These are phyloP conservation scores for Umbellularia californica DNA, from an alignment of 164 flowering plant genomes.

Conservation along the genomic window DNA sequence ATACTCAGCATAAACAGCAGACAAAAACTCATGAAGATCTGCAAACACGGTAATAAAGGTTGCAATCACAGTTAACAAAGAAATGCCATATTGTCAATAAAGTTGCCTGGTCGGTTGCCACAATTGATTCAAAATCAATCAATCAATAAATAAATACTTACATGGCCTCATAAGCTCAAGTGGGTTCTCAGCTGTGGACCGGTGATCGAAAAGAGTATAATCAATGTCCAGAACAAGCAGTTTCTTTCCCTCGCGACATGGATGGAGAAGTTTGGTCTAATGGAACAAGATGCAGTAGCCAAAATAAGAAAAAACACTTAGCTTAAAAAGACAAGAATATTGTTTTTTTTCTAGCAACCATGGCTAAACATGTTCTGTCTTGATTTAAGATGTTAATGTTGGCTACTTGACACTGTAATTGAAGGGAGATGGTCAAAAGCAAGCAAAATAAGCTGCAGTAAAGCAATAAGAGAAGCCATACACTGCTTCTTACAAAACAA, in stretches of 20 bases:
- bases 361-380: too few relatives aligned
- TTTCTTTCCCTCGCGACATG: conserved; percentile 91
- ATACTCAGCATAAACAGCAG: conserved; percentile 92
- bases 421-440: too few relatives aligned
- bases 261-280: conserved; percentile 72
- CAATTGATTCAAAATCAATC: too few relatives aligned
- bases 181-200: conserved; percentile 94
- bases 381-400: too few relatives aligned
- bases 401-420: too few relatives aligned
- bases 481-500: too few relatives aligned
- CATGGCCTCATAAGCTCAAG: conserved; percentile 97
- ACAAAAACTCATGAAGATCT: conserved; percentile 96
- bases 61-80: neutral
- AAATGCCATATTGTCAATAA: neutral
- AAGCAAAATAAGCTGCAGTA: too few relatives aligned
- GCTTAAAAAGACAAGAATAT: neutral
- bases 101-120: neutral
- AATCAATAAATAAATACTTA: conserved; percentile 26
- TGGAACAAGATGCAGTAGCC: conserved; percentile 5
- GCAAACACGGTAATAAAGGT: conserved; percentile 16
- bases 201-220: conserved; percentile 96
- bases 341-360: neutral
- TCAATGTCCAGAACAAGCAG: conserved; percentile 95
- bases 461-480: too few relatives aligned
- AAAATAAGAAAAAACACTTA: conserved; percentile 1